Conservation (phyloP, 257 asterid species). For the Solanum tarijense region DNA sequence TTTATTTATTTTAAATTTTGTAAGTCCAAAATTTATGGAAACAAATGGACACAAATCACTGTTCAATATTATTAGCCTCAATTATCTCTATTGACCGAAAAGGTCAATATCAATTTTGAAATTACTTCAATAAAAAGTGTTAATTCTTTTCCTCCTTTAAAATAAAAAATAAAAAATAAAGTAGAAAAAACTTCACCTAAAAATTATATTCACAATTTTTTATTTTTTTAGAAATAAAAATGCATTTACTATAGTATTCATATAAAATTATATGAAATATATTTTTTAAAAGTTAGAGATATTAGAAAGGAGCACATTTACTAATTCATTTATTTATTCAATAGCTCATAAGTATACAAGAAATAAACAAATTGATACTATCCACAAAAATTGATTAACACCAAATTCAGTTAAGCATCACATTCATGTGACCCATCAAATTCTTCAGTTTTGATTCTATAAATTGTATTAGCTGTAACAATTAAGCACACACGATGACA, state of each 20-base stretch:
- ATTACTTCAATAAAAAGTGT: neutral
- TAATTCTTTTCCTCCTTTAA: too few relatives aligned
- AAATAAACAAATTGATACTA: neutral
- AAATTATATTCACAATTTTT: neutral
- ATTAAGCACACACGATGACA: neutral
- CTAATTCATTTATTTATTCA: neutral
- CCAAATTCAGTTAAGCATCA: neutral
- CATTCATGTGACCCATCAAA: neutral
- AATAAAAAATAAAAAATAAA: neutral
- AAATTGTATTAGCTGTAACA: neutral
- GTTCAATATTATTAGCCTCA: neutral
- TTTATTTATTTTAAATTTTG: neutral
- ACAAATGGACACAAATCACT: neutral
- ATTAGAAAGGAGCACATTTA: neutral
- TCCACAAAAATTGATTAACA: neutral
- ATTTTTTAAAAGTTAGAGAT: neutral
- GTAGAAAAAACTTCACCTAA: neutral
- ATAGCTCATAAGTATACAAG: neutral
- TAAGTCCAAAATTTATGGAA: neutral
- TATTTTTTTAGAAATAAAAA: neutral
- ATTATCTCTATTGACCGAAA: neutral
- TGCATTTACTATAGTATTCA: neutral
- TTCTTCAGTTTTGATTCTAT: neutral
- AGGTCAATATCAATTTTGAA: neutral
- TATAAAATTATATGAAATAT: neutral